Evolutionary conservation across 1,284 basidiomycete genomes (phyloP).

Genomic region (Puccinia triticina): DNA sequence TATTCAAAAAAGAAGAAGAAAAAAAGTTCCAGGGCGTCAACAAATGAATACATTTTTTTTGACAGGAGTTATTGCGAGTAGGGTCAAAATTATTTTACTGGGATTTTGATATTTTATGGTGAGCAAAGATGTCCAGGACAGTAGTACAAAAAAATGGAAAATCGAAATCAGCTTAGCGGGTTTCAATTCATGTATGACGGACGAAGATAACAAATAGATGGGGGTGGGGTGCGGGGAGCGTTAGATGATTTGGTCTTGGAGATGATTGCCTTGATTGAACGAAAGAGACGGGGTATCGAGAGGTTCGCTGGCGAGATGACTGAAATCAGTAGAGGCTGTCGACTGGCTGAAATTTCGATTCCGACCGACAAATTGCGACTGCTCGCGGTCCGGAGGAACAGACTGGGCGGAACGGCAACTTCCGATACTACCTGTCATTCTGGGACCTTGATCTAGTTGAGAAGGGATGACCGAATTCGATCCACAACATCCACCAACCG

Average conservation of each 20-base stretch:
- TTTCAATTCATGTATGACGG: too few relatives aligned
- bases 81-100: too few relatives aligned
- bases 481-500: background rate
- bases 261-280: background rate
- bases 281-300: background rate
- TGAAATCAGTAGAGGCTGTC: background rate
- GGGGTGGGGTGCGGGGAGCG: too few relatives aligned
- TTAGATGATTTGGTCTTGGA: background rate
- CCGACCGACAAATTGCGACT: background rate
- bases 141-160: too few relatives aligned
- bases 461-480: background rate
- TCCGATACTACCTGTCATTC: background rate
- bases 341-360: background rate
- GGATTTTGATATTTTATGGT: too few relatives aligned
- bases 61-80: too few relatives aligned
- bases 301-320: background rate
- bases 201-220: too few relatives aligned
- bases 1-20: too few relatives aligned
- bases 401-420: background rate
- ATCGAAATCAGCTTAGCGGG: too few relatives aligned
- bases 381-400: background rate
- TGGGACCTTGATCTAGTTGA: background rate
- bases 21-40: too few relatives aligned
- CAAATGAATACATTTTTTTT: too few relatives aligned
- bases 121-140: too few relatives aligned